phyloP scores from a whole-genome alignment of 1,139 yeast genomes.

The Blastobotrys buckinghamii region DNA sequence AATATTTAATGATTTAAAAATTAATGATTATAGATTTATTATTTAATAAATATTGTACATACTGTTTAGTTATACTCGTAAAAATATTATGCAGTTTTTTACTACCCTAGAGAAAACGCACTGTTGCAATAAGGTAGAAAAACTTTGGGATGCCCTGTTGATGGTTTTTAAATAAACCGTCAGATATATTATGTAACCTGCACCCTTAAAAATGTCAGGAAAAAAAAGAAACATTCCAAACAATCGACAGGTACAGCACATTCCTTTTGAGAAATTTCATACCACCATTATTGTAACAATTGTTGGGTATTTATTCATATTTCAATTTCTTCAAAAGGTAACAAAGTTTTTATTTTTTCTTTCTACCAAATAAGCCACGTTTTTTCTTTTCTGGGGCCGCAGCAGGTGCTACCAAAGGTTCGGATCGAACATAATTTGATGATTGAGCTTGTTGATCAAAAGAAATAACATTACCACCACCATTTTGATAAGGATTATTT shows the following conservation, averaged over 20 bases:
- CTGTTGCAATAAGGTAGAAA: no score
- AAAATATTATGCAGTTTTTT: no score
- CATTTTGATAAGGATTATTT: slow-evolving; percentile 35
- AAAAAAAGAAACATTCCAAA: background rate
- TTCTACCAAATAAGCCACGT: slow-evolving; percentile 70
- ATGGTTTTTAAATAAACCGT: no score
- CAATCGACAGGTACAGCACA: no score
- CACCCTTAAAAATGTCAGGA: background rate
- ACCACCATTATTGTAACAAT: no score
- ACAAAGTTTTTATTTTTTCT: slow-evolving; percentile 44
- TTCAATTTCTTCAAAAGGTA: no score
- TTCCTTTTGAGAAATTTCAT: no score
- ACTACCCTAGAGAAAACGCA: no score
- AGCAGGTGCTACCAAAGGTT: slow-evolving; percentile 1
- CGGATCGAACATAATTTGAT: background rate
- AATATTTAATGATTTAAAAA: background rate
- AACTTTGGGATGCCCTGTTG: no score
- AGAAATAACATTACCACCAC: slow-evolving; percentile 29
- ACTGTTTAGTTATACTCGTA: no score
- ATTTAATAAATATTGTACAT: background rate
- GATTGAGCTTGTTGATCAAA: slow-evolving; percentile 19
- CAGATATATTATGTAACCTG: no score
- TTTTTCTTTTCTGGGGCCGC: slow-evolving; percentile 49
- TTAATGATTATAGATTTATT: background rate
- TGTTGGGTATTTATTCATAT: no score